These are phyloP conservation scores for Ammopiptanthus mongolicus DNA, from an alignment of 306 rosid species.

Conservation along the genomic window DNA sequence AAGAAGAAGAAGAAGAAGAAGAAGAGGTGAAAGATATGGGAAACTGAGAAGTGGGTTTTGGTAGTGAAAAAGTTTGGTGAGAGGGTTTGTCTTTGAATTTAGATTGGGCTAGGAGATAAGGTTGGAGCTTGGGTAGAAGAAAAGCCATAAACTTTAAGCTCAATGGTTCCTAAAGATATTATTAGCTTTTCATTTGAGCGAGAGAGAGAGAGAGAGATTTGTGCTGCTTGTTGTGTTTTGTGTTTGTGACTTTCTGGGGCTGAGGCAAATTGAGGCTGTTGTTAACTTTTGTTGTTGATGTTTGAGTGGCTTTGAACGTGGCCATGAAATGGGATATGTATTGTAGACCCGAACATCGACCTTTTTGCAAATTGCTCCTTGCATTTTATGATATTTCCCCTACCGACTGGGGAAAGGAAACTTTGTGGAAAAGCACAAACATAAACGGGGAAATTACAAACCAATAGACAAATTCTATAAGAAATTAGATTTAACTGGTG, in stretches of 20 bases:
- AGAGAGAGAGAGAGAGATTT: constrained; percentile 16
- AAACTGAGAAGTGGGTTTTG: constrained; percentile 36
- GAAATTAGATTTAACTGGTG: no score
- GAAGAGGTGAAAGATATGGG: constrained; percentile 28
- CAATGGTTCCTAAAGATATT: constrained; percentile 14
- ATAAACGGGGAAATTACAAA: no score
- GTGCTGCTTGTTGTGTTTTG: background rate
- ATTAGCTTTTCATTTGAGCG: constrained; percentile 30
- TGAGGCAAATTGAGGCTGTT: constrained; percentile 32
- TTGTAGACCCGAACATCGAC: background rate
- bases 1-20: constrained; percentile 20
- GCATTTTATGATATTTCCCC: background rate
- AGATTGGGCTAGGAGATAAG: constrained; percentile 47
- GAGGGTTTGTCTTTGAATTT: constrained; percentile 51
- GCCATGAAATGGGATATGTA: constrained; percentile 37
- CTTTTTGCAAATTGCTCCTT: constrained; percentile 18
- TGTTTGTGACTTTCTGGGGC: constrained; percentile 19
- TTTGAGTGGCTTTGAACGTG: constrained; percentile 49
- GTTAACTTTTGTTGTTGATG: constrained; percentile 22
- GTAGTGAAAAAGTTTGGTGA: constrained; percentile 37
- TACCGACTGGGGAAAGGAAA: background rate
- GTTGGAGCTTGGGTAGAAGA: constrained; percentile 64
- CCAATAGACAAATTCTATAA: background rate
- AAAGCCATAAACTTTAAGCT: constrained; percentile 57
- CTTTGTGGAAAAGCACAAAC: background rate